A percentile compares a stretch with the other conserved stretches of the same genome.
Evolutionary conservation across 805 yeast genomes (phyloP).

Genomic region (Candida odintsovae): DNA sequence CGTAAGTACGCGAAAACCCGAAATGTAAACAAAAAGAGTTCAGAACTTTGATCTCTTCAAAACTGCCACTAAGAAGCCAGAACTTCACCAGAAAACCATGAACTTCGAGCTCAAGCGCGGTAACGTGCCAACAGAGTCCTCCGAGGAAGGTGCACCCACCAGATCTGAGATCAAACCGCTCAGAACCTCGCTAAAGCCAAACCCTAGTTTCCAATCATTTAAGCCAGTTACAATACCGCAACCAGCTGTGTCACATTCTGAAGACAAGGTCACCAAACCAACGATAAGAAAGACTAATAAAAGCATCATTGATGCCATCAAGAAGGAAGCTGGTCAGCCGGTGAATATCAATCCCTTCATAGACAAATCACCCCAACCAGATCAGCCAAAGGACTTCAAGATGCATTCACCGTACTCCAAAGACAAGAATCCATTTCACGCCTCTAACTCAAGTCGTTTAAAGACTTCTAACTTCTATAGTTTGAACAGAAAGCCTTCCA

Average conservation of each 20-base stretch:
- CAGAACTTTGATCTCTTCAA: not conserved
- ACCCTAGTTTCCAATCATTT: not conserved
- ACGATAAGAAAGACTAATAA: not conserved
- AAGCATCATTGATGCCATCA: not conserved
- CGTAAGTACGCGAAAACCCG: not conserved
- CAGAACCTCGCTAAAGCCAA: not conserved
- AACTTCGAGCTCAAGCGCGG: not conserved
- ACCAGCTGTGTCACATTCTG: not conserved
- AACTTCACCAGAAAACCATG: not conserved
- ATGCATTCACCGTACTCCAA: slow-evolving; percentile 17
- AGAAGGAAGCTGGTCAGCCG: slow-evolving; percentile 5
- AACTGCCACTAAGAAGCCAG: not conserved
- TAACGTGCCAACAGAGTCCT: not conserved
- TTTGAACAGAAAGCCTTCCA: not conserved
- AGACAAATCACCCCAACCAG: slow-evolving; percentile 7
- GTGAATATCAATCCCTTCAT: slow-evolving; percentile 16
- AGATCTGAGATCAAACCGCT: not conserved
- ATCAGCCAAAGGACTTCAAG: slow-evolving; percentile 7
- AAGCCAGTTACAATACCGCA: not conserved
- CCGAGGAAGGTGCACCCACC: not conserved
- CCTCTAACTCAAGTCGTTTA: not conserved
- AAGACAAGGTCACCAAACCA: not conserved
- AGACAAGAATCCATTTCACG: not conserved
- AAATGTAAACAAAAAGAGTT: not conserved
- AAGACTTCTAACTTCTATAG: not conserved